Evolutionary conservation across 169 alveolate species (phyloP), one percentile per base, ranked within the genome.

Genomic region (Cryptosporidium felis): DNA sequence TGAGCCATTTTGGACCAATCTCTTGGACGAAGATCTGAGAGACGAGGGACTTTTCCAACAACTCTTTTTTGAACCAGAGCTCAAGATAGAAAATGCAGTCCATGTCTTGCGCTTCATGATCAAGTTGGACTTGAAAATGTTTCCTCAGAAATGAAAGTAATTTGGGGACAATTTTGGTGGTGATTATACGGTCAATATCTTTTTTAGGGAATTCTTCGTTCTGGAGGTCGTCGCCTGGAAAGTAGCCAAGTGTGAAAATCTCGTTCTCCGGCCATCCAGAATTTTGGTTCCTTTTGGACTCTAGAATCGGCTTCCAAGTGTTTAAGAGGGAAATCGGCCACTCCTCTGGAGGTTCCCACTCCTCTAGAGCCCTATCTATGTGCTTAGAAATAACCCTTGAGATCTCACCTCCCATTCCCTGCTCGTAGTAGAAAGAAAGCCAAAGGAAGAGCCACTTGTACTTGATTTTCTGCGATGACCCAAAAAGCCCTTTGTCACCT

Each of bases 1-100:
- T 18, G 23, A 74, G 18, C 85, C 85, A 74, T 38, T 74, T 74
- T 8, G 85, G 85, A 4, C 85, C 85, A 51, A 74, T 53, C 6
- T 14, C 23, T 3, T 74, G 60, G 5, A 40, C 32, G 28, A 53
- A 56, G 23, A 74, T 26, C 67, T 74, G 85, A 5, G 85, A 74
- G 21, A 56, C 49, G 2, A 74, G 3, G 1, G 49, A 49, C 23
- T 30, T 74, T 8, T 56, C 85, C 21, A 74, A 5, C 6, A 65
- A 30, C 3, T 46, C 47, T 1, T 30, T 53, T 0, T 65, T 46
- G 21, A 46, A 44, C 85, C 85, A 74, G 1, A 36, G n/a, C 2
- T 53, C 65, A 9, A 74, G 36, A 41, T 74, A 36, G 1, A 38
- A 44, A 34, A 74, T 51, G 26, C 74, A 51, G 10, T 18, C 46